Percentiles rank a stretch among this genome's conserved stretches.
Conservation (phyloP, 2,329 filamentous ascomycete genomes). For the Alternaria rosae region DNA sequence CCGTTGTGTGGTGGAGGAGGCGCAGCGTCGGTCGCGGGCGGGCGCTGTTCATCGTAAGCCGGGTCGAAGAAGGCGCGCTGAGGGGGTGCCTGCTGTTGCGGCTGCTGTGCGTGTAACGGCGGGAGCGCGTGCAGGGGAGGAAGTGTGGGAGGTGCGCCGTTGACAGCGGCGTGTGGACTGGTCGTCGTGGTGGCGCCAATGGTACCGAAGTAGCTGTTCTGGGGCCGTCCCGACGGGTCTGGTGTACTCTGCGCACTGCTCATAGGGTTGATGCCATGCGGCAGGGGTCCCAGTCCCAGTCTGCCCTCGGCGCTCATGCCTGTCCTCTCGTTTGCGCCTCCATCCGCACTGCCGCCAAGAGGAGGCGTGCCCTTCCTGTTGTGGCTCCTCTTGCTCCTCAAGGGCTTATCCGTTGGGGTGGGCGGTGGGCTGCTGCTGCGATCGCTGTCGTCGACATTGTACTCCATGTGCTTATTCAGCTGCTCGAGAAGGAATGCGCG, state of each 20-base stretch:
- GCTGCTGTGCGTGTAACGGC: constrained; percentile 34
- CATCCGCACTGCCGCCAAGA: constrained; percentile 18
- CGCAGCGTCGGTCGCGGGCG: constrained; percentile 24
- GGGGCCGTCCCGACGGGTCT: constrained; percentile 39
- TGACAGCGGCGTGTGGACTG: constrained; percentile 38
- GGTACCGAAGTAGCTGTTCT: constrained; percentile 42
- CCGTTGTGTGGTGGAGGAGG: constrained; percentile 41
- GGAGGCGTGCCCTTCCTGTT: constrained; percentile 53
- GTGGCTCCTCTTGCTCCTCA: constrained; percentile 76
- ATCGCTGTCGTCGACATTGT: constrained; percentile 68
- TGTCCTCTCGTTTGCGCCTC: constrained; percentile 4
- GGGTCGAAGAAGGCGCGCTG: constrained; percentile 43
- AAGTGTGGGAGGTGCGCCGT: constrained; percentile 32
- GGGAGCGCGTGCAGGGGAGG: constrained; percentile 38
- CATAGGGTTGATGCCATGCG: constrained; percentile 36
- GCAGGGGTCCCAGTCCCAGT: not conserved
- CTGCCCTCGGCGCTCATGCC: not conserved
- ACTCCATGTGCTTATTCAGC: constrained; percentile 57
- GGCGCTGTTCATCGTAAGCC: constrained; percentile 41
- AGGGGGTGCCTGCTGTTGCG: constrained; percentile 17
- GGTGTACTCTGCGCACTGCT: constrained; percentile 51
- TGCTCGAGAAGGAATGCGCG: constrained; percentile 67
- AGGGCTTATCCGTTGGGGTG: constrained; percentile 79
- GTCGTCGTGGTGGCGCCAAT: constrained; percentile 29
- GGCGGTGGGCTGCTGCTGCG: constrained; percentile 81